These are phyloP conservation scores for Annulohypoxylon stygium DNA, from an alignment of 495 filamentous ascomycete species.

Conservation along the genomic window DNA sequence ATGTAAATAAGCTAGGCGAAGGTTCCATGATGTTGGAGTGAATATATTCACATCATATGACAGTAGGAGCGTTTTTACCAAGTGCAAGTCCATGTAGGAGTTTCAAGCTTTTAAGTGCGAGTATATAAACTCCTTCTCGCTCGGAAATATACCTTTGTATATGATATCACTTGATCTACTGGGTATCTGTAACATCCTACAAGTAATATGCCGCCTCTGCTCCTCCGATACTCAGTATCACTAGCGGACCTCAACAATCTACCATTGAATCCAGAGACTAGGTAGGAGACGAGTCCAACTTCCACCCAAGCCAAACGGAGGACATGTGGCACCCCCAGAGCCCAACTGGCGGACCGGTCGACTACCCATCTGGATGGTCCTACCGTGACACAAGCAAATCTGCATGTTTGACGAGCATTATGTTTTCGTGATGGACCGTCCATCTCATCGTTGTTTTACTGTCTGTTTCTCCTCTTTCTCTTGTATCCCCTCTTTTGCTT, in stretches of 20 bases:
- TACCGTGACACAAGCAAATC: slow-evolving; percentile 5
- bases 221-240: background rate
- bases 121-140: background rate
- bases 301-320: background rate
- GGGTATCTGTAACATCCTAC: slow-evolving; percentile 23
- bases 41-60: background rate
- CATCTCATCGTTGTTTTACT: background rate
- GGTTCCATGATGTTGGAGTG: background rate
- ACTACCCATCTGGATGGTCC: background rate
- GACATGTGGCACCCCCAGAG: background rate
- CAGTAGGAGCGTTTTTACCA: background rate
- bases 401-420: background rate
- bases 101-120: background rate
- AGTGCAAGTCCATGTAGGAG: background rate
- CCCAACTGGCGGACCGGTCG: slow-evolving; percentile 7
- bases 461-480: background rate
- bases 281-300: background rate
- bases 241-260: background rate
- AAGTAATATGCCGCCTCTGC: background rate
- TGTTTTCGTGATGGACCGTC: slow-evolving; percentile 2
- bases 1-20: background rate
- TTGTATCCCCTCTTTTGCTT: background rate
- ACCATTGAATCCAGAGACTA: background rate
- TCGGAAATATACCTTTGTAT: too few relatives aligned
- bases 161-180: slow-evolving; percentile 4